A percentile compares a stretch with the other conserved stretches of the same genome.
Evolutionary conservation across 805 yeast species (phyloP).

Genomic region (Wickerhamomyces bovis): DNA sequence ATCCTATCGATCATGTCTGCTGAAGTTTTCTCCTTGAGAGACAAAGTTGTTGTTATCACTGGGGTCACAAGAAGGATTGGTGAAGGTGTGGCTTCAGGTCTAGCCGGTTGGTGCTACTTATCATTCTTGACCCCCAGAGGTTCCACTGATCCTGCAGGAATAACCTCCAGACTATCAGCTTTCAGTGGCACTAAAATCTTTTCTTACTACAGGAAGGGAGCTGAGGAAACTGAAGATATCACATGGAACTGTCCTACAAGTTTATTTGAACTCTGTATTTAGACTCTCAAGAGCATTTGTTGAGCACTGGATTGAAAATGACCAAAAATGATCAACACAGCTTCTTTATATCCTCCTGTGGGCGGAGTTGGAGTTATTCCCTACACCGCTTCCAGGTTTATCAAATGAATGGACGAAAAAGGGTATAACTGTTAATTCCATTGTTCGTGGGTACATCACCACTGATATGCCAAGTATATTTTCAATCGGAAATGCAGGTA

Average conservation of each 20-base stretch:
- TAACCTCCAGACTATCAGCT: conserved; percentile 29
- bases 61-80: conserved; percentile 85
- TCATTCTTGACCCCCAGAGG: conserved; percentile 36
- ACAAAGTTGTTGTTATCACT: conserved; percentile 75
- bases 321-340: conserved; percentile 65
- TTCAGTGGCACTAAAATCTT: conserved; percentile 48
- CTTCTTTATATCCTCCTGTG: conserved; percentile 48
- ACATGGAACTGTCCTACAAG: conserved; percentile 68
- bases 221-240: conserved; percentile 25
- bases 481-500: conserved; percentile 24
- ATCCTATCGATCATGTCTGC: too few species aligned
- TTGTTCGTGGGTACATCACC: conserved; percentile 44
- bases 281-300: conserved; percentile 75
- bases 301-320: conserved; percentile 47
- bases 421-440: conserved; percentile 42
- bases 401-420: conserved; percentile 48
- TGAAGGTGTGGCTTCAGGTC: conserved; percentile 71
- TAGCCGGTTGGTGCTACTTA: conserved; percentile 84
- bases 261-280: conserved; percentile 73
- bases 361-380: conserved; percentile 39
- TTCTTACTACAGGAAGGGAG: conserved; percentile 62
- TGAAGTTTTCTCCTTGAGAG: conserved; percentile 73
- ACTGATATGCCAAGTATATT: conserved; percentile 36
- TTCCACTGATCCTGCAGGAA: conserved; percentile 14
- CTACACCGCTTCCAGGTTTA: conserved; percentile 66